Percentiles rank a stretch among this genome's conserved stretches.
phyloP scores from a whole-genome alignment of 768 basidiomycete species.

The Pleurotus tuoliensis region DNA sequence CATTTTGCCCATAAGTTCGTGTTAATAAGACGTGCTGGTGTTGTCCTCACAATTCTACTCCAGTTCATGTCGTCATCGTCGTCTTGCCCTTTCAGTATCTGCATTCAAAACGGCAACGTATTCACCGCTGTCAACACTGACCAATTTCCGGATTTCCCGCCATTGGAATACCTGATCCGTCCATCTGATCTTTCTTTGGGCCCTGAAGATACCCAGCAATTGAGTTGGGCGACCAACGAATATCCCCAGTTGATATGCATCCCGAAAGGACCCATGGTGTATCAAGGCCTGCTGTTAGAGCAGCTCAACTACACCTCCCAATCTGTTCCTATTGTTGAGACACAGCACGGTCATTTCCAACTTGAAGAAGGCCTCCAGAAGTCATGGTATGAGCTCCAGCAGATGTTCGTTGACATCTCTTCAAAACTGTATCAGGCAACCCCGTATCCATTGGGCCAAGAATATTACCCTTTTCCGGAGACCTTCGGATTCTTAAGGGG shows the following conservation, averaged over 20 bases:
- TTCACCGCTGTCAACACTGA: not conserved
- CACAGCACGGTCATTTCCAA: not conserved
- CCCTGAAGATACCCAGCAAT: not conserved
- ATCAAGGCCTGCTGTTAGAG: not conserved
- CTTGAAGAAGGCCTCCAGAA: not conserved
- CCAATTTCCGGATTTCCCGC: not conserved
- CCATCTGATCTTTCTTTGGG: not conserved
- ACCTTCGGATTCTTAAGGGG: constrained; percentile 3
- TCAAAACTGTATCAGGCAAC: not conserved
- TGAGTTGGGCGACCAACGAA: constrained; percentile 1
- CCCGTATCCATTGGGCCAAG: not conserved
- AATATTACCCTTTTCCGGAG: constrained; percentile 3
- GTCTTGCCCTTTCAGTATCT: too few species aligned
- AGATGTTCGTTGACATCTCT: not conserved
- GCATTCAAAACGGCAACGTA: not conserved
- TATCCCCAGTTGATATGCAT: constrained; percentile 1
- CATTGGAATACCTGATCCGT: not conserved
- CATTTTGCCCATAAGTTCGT: too few species aligned
- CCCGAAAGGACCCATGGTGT: not conserved
- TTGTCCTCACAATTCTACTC: too few species aligned
- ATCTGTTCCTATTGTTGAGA: too few species aligned
- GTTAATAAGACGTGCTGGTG: too few species aligned
- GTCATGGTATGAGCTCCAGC: not conserved
- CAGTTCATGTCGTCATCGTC: too few species aligned
- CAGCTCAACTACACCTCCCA: not conserved